Percentiles rank a stretch among this genome's conserved stretches.
These are phyloP conservation scores for Cylindrotheca fusiformis DNA, from an alignment of 108 stramenopile genomes.

Conservation along the genomic window DNA sequence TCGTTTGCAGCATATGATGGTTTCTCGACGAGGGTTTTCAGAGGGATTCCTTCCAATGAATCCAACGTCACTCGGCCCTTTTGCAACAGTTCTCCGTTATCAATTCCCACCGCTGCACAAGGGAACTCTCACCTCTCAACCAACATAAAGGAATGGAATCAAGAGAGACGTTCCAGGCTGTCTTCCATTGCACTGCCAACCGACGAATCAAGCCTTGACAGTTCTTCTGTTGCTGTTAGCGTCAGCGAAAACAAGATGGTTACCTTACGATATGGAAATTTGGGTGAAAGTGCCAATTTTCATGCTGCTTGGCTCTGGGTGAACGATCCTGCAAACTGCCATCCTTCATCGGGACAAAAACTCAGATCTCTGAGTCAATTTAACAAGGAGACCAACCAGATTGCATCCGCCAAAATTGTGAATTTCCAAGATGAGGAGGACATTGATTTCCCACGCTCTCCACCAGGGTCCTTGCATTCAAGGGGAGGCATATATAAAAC, in stretches of 20 bases:
- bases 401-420: conserved; percentile 14
- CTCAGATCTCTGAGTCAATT: conserved; percentile 43
- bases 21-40: no score
- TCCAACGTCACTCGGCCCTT: no score
- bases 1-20: no score
- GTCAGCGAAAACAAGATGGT: neutral
- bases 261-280: neutral
- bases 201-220: neutral
- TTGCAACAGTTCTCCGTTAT: no score
- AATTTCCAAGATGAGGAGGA: neutral
- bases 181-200: neutral
- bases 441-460: conserved; percentile 18
- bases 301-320: conserved; percentile 75
- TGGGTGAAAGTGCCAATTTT: conserved; percentile 7
- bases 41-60: no score
- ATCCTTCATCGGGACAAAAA: conserved; percentile 62
- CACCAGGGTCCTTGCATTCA: conserved; percentile 29
- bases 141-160: no score
- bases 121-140: no score
- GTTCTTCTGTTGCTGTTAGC: neutral
- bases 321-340: conserved; percentile 58
- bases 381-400: neutral
- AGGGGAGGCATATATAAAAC: conserved; percentile 17
- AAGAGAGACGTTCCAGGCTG: neutral
- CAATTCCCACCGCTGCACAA: no score